phyloP scores from a whole-genome alignment of 306 rosid species.

The Dalbergia oliveri region DNA sequence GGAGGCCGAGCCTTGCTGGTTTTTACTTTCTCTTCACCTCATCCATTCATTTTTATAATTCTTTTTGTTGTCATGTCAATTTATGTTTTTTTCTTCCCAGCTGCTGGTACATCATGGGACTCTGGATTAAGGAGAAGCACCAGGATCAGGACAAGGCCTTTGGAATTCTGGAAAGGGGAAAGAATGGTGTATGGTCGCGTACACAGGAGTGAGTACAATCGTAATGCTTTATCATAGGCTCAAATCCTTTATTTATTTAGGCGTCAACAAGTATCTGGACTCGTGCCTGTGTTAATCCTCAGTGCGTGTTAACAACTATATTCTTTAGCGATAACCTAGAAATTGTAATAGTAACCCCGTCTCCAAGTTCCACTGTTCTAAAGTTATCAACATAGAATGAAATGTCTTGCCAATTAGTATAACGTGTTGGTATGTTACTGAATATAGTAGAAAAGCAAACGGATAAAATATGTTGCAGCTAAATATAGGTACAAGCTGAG shows the following conservation, averaged over 20 bases:
- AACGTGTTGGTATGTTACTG: background rate
- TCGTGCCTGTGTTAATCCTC: background rate
- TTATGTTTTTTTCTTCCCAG: conserved; percentile 52
- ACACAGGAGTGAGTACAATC: conserved; percentile 68
- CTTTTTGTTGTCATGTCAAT: conserved; percentile 5
- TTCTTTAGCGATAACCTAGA: background rate
- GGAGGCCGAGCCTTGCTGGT: conserved; percentile 85
- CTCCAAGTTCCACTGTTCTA: no score
- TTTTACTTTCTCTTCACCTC: conserved; percentile 39
- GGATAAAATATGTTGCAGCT: background rate
- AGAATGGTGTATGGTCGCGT: conserved; percentile 76
- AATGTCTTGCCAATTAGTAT: background rate
- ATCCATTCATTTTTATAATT: conserved; percentile 19
- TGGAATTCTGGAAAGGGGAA: conserved; percentile 96
- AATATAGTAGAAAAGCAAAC: background rate
- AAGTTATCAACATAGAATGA: no score
- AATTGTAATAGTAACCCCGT: no score
- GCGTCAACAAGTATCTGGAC: background rate
- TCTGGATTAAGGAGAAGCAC: conserved; percentile 84
- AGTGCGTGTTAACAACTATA: background rate
- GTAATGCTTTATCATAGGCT: conserved; percentile 3
- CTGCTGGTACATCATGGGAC: conserved; percentile 70
- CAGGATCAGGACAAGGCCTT: conserved; percentile 82
- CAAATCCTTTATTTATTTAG: background rate
- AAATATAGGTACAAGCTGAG: background rate